Base-by-base conservation (phyloP, 2,329 filamentous ascomycete genomes). In the Hypoxylon rubiginosum region DNA sequence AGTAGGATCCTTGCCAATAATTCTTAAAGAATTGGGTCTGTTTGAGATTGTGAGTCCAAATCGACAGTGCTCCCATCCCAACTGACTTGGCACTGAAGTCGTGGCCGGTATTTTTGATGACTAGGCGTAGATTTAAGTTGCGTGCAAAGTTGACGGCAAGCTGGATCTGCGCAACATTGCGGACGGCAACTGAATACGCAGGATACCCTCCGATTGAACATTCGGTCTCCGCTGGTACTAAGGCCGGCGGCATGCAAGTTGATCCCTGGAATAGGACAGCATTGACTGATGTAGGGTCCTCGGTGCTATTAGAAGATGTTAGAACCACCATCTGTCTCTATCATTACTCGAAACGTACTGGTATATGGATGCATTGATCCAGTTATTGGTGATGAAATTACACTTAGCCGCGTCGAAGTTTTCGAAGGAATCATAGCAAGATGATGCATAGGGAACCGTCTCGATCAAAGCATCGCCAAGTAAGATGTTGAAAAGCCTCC, bases 31-130 rank as follows among this genome's bases (percentile, higher is more conserved):
- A 79, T 28, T 72, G 57, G 32, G 79, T 74, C 46, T 73, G 67
- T 53, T 80, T 78, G 34, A 81, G 68, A 19, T 77, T 72, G 63
- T 80, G 79, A 19, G 78, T 81, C 76, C 78, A 80, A 45, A 81
- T 73, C 43, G 74, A 77, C 45, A 82, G 73, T 0, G 80, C 73
- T 4, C 80, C 79, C 48, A 75, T 77, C n/a, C 80, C 80, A 7
- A 72, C 76, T 9, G 77, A 79, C 71, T 80, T 81, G 50, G 76
- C 79, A 36, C 79, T 76, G 69, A 83, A 86, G 68, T 86, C 84
- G 69, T 87, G 85, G 28, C 84, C 85, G 0, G 84, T 87, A 75
- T 86, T 85, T 62, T 80, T 81, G 55, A 87, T 77, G 45, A 86
- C 80, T n/a, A 86, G 74, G 2, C 84, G 84, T 45, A 86, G 76